Base-by-base conservation (phyloP, 305 asterid species). In the Fraxinus angustifolia region DNA sequence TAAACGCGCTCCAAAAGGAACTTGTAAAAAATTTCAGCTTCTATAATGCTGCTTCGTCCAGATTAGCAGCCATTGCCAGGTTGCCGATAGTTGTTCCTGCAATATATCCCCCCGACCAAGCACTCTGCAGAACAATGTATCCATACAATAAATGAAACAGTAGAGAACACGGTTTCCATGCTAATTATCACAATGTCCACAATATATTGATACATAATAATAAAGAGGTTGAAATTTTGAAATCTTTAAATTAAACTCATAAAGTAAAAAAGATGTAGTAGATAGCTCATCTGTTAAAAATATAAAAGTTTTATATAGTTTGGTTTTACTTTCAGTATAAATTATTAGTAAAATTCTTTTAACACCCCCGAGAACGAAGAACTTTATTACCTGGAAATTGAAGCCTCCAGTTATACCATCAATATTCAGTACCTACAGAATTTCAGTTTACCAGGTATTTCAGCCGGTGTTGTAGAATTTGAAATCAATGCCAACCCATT, bases 331-430 rank as follows among this genome's bases (percentile, higher is more conserved):
- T 50, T 77, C 5, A 23, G 42, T 73, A 75, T 35, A 68, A 3
- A 10, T 56, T 31, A 36, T 75, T 31, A 60, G 75, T 3, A 58
- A 3, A 72, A 76, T 16, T 8, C n/a, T 11, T 67, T 67, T 67
- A 12, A 26, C 33, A 67, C 21, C 35, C 73, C 38, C 17, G 4
- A 65, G 19, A 67, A 67, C 21, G 35, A 30, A 28, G 38, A 26
- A 67, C 38, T 67, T 62, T 10, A 42, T 81, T 87, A 92, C 99
- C 99, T 95, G 99, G 82, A 95, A 95, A 88, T 95, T 93, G 89
- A 95, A 95, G 73, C 98, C 99, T 80, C 99, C 98, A 45, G 99
- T 95, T 79, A 95, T 83, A 40, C 98, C 99, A 48, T 92, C 98
- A 31, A 92, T 81, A 84, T 95, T 89, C 81, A 95, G 84, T 79